phyloP scores from a whole-genome alignment of 805 yeast genomes.

The Blastobotrys peoriensis region DNA sequence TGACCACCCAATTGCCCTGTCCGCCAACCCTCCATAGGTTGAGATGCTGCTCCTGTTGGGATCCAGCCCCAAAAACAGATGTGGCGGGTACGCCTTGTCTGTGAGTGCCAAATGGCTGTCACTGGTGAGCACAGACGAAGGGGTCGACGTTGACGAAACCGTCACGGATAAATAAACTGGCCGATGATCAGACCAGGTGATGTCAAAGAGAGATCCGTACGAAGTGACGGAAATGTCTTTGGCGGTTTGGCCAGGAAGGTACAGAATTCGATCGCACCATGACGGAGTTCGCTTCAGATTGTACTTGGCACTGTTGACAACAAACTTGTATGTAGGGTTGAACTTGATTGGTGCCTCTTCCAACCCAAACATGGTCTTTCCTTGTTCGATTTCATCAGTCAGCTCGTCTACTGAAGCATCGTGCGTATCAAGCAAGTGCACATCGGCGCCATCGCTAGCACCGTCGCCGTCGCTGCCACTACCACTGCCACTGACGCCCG shows the following conservation, averaged over 20 bases:
- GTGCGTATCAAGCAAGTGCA: constrained; percentile 20
- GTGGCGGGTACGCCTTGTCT: neutral
- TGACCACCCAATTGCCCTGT: neutral
- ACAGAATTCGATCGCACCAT: constrained; percentile 86
- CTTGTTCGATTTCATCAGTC: constrained; percentile 34
- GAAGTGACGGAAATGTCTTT: constrained; percentile 28
- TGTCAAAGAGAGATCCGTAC: constrained; percentile 45
- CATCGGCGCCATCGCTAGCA: constrained; percentile 6
- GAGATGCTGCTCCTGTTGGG: neutral
- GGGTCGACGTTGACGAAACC: constrained; percentile 12
- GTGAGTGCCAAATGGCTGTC: constrained; percentile 1
- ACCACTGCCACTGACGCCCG: constrained; percentile 14
- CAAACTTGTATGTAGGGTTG: constrained; percentile 75
- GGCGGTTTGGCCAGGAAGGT: constrained; percentile 37
- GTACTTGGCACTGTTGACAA: constrained; percentile 43
- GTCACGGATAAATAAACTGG: constrained; percentile 54
- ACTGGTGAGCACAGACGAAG: neutral
- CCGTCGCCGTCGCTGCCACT: constrained; percentile 11
- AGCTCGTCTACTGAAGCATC: constrained; percentile 44
- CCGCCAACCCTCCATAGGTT: neutral
- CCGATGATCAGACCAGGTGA: constrained; percentile 67
- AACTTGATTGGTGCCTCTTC: constrained; percentile 60
- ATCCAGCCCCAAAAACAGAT: neutral
- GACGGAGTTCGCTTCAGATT: constrained; percentile 63
- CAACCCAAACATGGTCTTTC: constrained; percentile 54